Conservation (phyloP, 2,329 filamentous ascomycete genomes). For the Malbranchea zuffiana region DNA sequence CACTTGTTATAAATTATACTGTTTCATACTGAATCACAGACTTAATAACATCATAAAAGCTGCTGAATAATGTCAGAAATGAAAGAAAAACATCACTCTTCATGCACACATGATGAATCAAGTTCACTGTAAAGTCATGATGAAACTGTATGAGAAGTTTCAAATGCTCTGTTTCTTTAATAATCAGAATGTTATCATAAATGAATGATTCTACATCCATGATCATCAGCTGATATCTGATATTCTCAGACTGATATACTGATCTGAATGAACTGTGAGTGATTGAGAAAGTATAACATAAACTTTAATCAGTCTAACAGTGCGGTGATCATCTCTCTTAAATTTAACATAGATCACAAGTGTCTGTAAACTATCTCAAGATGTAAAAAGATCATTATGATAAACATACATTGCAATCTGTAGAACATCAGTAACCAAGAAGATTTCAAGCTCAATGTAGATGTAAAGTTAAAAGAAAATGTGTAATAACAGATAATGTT, state of each 20-base stretch:
- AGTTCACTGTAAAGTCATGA: slow-evolving; percentile 20
- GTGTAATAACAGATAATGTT: slow-evolving; percentile 15
- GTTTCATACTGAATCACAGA: slow-evolving; percentile 23
- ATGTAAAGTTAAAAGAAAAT: slow-evolving; percentile 15
- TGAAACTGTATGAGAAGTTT: slow-evolving; percentile 25
- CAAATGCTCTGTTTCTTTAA: slow-evolving; percentile 22
- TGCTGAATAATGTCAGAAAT: slow-evolving; percentile 23
- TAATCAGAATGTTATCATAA: slow-evolving; percentile 21
- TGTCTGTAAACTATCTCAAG: slow-evolving; percentile 14
- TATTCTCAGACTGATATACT: slow-evolving; percentile 24
- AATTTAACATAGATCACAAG: slow-evolving; percentile 11
- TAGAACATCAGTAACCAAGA: slow-evolving; percentile 14
- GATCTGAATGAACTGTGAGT: slow-evolving; percentile 18
- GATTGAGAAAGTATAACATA: slow-evolving; percentile 16
- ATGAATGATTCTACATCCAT: slow-evolving; percentile 20
- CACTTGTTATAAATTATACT: slow-evolving; percentile 25
- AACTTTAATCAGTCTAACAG: slow-evolving; percentile 14
- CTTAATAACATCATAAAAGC: slow-evolving; percentile 23
- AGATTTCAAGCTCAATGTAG: slow-evolving; percentile 15
- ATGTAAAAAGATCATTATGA: slow-evolving; percentile 17
- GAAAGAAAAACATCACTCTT: slow-evolving; percentile 13
- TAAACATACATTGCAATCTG: slow-evolving; percentile 17
- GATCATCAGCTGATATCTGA: slow-evolving; percentile 17
- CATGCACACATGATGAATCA: slow-evolving; percentile 16
- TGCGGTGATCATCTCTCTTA: slow-evolving; percentile 9